phyloP scores from a whole-genome alignment of 2,329 filamentous ascomycete species.

The Aspergillus aculeatinus region DNA sequence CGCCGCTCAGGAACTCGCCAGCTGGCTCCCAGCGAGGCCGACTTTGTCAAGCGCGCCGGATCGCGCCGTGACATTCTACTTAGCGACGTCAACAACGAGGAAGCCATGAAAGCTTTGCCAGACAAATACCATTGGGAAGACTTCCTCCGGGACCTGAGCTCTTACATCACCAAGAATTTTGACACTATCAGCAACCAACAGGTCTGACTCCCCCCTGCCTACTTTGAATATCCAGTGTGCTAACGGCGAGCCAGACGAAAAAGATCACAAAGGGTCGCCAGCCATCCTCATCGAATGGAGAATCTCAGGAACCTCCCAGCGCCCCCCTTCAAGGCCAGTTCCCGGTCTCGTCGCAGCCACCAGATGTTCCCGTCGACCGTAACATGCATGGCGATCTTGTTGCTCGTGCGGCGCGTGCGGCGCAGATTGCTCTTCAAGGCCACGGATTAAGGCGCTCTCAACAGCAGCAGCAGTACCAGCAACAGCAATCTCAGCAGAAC shows the following conservation, averaged over 20 bases:
- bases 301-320: conserved; percentile 36
- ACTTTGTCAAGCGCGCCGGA: conserved; percentile 57
- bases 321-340: conserved; percentile 46
- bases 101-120: conserved; percentile 51
- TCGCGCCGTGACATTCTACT: conserved; percentile 59
- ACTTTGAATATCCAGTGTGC: neutral
- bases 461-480: conserved; percentile 34
- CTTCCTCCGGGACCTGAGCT: conserved; percentile 59
- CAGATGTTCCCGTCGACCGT: conserved; percentile 40
- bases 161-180: conserved; percentile 59
- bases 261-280: conserved; percentile 40
- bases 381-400: conserved; percentile 48
- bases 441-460: conserved; percentile 40
- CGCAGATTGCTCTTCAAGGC: conserved; percentile 49
- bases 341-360: conserved; percentile 39
- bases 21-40: conserved; percentile 58
- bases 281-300: conserved; percentile 37
- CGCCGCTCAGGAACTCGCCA: conserved; percentile 56
- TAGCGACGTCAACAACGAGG: conserved; percentile 53
- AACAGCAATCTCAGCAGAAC: conserved; percentile 33
- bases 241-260: conserved; percentile 35
- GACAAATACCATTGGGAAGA: conserved; percentile 65
- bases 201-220: conserved; percentile 31
- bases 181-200: conserved; percentile 52
- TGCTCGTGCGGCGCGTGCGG: conserved; percentile 48